Base-by-base conservation (phyloP, 345 rosid genomes). In the Eucalyptus viminalis region DNA sequence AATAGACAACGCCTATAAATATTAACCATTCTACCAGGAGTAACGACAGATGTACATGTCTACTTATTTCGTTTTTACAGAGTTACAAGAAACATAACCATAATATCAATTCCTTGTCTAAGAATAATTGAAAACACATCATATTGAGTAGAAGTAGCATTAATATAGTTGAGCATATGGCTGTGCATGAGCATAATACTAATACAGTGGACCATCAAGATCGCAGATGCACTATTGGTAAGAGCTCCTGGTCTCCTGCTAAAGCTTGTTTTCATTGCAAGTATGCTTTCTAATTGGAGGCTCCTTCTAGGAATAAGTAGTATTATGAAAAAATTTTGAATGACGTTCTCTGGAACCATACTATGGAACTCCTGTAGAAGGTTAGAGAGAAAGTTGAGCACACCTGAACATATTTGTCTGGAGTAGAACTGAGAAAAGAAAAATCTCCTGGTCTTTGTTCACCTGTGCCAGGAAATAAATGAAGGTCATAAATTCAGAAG, bases 381-480 rank as follows among this genome's bases (percentile, higher is more conserved):
- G 54, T 31, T 9, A 51, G 69, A 29, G 67, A 58, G 45, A 11
- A 54, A 49, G 13, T 49, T 76, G 54, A 6, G 67, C 49, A 50
- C 90, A 96, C 98, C 97, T 94, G 88, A 93, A 95, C 86, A 90
- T 92, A 87, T 93, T 94, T 91, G 94, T 96, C 88, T 93, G 96
- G 87, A 89, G 95, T 89, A 92, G 89, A 89, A 94, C 92, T 86
- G 98, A 97, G 91, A 93, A 87, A 47, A 92, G 91, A 86, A 92
- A 92, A 90, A 96, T 91, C 91, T 97, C 99, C 86, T 95, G 95
- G 92, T 96, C 95, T 87, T 94, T 96, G 91, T 95, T 97, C 90
- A 95, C 95, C 99, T 97, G 91, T 86, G 80, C 86, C 81, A 87
- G 50, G 89, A 88, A 45, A 86, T 13, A 80, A 24, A 34, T 19